These are phyloP conservation scores for Lactuca sativa DNA, from an alignment of 129 eudicot species.

Conservation along the genomic window DNA sequence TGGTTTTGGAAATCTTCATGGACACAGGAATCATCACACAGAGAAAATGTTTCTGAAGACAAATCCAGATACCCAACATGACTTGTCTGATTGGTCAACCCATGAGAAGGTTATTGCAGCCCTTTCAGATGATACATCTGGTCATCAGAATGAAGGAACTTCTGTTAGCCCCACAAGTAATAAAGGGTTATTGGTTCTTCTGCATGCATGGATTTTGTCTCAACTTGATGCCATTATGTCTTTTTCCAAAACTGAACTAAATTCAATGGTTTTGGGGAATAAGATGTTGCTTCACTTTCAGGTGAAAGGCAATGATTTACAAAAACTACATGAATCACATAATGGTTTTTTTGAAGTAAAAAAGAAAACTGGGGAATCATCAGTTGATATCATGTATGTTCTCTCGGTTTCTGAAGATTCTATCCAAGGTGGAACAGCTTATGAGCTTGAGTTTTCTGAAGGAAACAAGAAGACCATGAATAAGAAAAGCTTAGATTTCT, in stretches of 20 bases:
- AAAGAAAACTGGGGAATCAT: constrained; percentile 46
- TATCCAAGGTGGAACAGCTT: constrained; percentile 43
- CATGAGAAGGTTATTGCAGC: constrained; percentile 54
- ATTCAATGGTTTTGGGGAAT: constrained; percentile 69
- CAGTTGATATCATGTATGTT: constrained; percentile 56
- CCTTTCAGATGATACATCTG: constrained; percentile 40
- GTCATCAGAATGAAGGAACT: constrained; percentile 40
- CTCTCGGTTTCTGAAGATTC: constrained; percentile 59
- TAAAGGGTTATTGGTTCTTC: constrained; percentile 45
- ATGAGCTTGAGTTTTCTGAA: constrained; percentile 56
- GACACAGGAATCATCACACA: constrained; percentile 26
- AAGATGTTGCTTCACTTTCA: constrained; percentile 67
- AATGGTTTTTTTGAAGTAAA: constrained; percentile 19
- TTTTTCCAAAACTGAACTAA: constrained; percentile 43
- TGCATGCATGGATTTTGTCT: constrained; percentile 64
- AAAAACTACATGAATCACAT: constrained; percentile 26
- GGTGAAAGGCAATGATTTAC: constrained; percentile 32
- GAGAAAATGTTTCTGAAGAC: constrained; percentile 31
- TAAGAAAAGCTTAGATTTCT: constrained; percentile 44
- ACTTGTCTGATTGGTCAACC: constrained; percentile 51
- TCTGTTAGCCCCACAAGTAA: constrained; percentile 27
- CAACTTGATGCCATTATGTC: constrained; percentile 55
- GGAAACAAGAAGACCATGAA: constrained; percentile 20
- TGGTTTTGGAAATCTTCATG: constrained; percentile 38
- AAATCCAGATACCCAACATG: constrained; percentile 45